A percentile compares a stretch with the other conserved stretches of the same genome.
These are phyloP conservation scores for Abelmoschus esculentus DNA, from an alignment of 345 rosid species.

Conservation along the genomic window DNA sequence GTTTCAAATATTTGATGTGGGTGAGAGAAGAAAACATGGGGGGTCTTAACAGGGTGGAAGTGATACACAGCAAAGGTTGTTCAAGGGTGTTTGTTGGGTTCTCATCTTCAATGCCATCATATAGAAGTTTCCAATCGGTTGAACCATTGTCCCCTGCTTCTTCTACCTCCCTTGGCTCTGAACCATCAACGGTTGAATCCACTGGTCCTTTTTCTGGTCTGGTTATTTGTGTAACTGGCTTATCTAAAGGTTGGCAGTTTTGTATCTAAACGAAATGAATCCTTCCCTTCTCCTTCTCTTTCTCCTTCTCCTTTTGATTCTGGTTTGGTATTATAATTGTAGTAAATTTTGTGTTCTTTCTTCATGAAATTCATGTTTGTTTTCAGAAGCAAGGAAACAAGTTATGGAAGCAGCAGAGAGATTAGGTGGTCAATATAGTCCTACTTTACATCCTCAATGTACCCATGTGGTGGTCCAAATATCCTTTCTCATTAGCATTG, in stretches of 20 bases:
- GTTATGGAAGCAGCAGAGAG: constrained; percentile 94
- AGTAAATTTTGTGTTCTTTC: not conserved
- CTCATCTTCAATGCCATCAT: not conserved
- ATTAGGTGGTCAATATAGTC: constrained; percentile 80
- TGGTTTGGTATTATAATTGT: not conserved
- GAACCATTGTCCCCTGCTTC: not conserved
- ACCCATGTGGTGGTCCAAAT: constrained; percentile 96
- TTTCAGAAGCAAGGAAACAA: constrained; percentile 81
- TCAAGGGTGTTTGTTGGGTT: not conserved
- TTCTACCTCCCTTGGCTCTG: too few species aligned
- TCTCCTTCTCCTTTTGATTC: not conserved
- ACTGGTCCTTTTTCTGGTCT: too few species aligned
- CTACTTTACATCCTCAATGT: constrained; percentile 68
- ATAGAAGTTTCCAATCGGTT: not conserved
- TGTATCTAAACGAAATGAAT: too few species aligned
- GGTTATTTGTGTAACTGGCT: too few species aligned
- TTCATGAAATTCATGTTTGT: not conserved
- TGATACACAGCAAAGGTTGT: not conserved
- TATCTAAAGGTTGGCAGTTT: too few species aligned
- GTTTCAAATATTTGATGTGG: not conserved
- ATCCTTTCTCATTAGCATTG: constrained; percentile 42
- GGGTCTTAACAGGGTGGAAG: not conserved
- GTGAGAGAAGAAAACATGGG: not conserved
- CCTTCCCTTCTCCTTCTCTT: too few species aligned
- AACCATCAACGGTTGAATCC: too few species aligned